Base-by-base conservation (phyloP, 164 flowering plant genomes). In the Platanus orientalis region DNA sequence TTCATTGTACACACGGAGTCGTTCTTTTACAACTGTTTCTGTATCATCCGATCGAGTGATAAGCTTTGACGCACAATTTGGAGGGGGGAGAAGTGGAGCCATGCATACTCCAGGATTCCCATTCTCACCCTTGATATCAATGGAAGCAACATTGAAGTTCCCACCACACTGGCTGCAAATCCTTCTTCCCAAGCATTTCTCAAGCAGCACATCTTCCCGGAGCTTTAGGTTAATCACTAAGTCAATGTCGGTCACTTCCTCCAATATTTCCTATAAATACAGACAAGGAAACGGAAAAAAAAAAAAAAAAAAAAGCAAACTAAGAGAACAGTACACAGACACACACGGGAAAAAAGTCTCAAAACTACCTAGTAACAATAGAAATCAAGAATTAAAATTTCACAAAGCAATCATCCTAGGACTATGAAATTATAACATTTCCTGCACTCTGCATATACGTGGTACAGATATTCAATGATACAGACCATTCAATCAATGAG, bases 141-240 rank as follows among this genome's bases (percentile, higher is more conserved):
- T 89, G 49, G 71, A 64, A 9, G 98, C 97, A 64, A 93, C 65
- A 71, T 93, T 90, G 52, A 73, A 93, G 65, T 87, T 87, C 34
- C 78, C 80, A 30, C 94, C 92, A 72, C 98, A 93, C 66, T 90
- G 82, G 64, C 91, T 80, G 67, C 98, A 93, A 39, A 79, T 85
- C 74, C 98, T 87, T 71, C 98, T 85, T 58, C 98, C 98, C 47
- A 90, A 88, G 79, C 98, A 93, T 73, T 93, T 93, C 59, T 82
- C 88, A 69, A 93, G 70, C 58, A 93, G 67, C 23, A 86, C 89
- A 68, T 89, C 91, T 77, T 90, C 96, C 30, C 80, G 82, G 48
- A 90, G 94, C 76, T 83, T 90, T 57, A 93, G 74, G 65, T 93
- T 93, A 32, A 93, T 56, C 48, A 89, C 98, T 81, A 93, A 75